These are phyloP conservation scores for Fomitopsis serialis DNA, from an alignment of 768 basidiomycete genomes.

Conservation along the genomic window DNA sequence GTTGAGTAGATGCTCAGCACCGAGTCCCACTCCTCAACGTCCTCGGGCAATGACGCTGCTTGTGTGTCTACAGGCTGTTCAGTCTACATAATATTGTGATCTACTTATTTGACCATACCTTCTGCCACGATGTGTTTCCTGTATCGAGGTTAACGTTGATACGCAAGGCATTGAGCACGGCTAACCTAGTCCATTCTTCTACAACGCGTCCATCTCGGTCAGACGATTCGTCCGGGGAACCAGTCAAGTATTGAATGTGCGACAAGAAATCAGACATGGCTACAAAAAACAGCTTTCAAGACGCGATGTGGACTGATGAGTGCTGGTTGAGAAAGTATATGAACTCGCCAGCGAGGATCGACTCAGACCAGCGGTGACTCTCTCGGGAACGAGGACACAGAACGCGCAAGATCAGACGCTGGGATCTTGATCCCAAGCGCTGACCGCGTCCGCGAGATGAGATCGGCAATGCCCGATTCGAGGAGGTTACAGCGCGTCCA, in stretches of 20 bases:
- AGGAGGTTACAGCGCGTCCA: slow-evolving; percentile 2
- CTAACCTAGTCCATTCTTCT: slow-evolving; percentile 24
- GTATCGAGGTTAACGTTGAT: too few relatives aligned
- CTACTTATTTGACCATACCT: too few relatives aligned
- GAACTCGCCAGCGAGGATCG: not conserved
- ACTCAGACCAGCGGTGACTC: not conserved
- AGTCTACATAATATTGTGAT: too few relatives aligned
- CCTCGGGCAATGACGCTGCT: too few relatives aligned
- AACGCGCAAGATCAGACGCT: not conserved
- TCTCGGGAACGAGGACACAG: not conserved
- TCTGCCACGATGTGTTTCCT: too few relatives aligned
- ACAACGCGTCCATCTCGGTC: slow-evolving; percentile 20
- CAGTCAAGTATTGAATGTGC: slow-evolving; percentile 16
- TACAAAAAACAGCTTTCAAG: not conserved
- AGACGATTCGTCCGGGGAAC: slow-evolving; percentile 15
- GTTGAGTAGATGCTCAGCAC: slow-evolving; percentile 14
- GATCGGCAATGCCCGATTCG: not conserved
- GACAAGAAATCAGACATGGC: not conserved
- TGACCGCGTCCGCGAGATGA: not conserved
- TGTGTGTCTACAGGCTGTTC: too few relatives aligned
- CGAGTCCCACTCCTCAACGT: slow-evolving; percentile 14
- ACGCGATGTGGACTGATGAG: too few relatives aligned
- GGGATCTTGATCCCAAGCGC: not conserved
- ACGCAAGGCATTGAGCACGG: too few relatives aligned
- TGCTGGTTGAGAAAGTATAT: not conserved